A percentile compares a stretch with the other conserved stretches of the same genome.
These are phyloP conservation scores for Coemansia sp. DNA, from an alignment of 192 early-diverging fungal species.

Conservation along the genomic window DNA sequence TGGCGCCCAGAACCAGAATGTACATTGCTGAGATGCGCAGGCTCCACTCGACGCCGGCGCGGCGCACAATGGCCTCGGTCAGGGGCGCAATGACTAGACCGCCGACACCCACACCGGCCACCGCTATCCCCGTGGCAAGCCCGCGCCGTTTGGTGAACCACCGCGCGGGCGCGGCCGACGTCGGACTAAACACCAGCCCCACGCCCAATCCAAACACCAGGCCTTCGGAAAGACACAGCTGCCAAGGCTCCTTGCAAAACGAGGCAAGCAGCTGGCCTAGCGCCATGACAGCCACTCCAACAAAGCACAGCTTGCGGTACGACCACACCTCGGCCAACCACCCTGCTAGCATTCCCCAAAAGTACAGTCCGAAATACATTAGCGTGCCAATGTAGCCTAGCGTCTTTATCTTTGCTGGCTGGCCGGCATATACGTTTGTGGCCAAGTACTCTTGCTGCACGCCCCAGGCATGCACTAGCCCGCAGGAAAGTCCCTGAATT, in stretches of 20 bases:
- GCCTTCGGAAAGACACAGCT: constrained; percentile 64
- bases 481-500: constrained; percentile 33
- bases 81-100: constrained; percentile 60
- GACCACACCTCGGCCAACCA: constrained; percentile 48
- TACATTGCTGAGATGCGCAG: constrained; percentile 50
- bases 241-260: constrained; percentile 62
- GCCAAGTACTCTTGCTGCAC: constrained; percentile 42
- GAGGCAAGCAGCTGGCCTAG: constrained; percentile 57
- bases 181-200: constrained; percentile 56
- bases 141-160: constrained; percentile 60
- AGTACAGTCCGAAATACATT: constrained; percentile 36
- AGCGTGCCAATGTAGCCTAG: constrained; percentile 43
- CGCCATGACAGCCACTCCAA: constrained; percentile 36
- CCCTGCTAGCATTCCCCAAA: constrained; percentile 43
- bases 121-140: constrained; percentile 61
- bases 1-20: constrained; percentile 41
- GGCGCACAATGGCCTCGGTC: constrained; percentile 30
- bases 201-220: constrained; percentile 58
- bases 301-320: constrained; percentile 28
- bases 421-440: constrained; percentile 17
- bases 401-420: constrained; percentile 11
- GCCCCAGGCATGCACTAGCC: constrained; percentile 42
- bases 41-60: constrained; percentile 48
- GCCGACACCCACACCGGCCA: constrained; percentile 63
- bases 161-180: constrained; percentile 57